Base-by-base conservation (phyloP, 257 asterid genomes). In the Galeopsis tetrahit region DNA sequence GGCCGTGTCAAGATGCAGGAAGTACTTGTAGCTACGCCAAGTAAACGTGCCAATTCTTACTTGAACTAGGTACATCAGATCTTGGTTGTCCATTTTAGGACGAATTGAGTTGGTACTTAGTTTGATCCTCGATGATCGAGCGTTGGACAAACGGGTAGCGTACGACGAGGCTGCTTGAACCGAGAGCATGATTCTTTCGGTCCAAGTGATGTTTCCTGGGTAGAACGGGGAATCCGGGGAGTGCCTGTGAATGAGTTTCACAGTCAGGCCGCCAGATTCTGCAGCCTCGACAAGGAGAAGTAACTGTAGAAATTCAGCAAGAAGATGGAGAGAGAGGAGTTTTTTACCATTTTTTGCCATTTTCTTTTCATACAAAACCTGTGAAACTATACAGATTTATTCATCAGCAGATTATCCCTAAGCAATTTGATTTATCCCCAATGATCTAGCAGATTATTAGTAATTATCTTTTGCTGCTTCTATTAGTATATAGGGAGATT, bases 1-100 rank as follows among this genome's bases (percentile, higher is more conserved):
- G 28, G 35, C 73, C 3, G 74, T 79, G 72, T 46, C 76, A 58
- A 75, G 65, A 38, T 67, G 74, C 10, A 79, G 65, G 70, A 64
- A 65, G 75, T 60, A 70, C 21, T 63, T 61, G 46, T 57, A 33
- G 70, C 33, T 31, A 34, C 48, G 56, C 6, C 46, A 17, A 8
- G 62, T 14, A n/a, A 78, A 74, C 1, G 76, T 63, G 48, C 76
- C 60, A 1, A 69, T 51, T 35, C 82, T 73, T 5, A 15, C 28
- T 56, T 68, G 49, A 14, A 74, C 63, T 31, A 78, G 35, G 66
- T 44, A 67, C 58, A 75, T 75, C 17, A 13, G 17, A 2, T 13
- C 11, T 35, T 69, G 75, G 70, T 38, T 59, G 35, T 11, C 57
- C 32, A 75, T 7, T 15, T 11, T 68, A 0, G 63, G 59, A 17